Evolutionary conservation across 106 monocot species (phyloP).

Genomic region (Posidonia australis): DNA sequence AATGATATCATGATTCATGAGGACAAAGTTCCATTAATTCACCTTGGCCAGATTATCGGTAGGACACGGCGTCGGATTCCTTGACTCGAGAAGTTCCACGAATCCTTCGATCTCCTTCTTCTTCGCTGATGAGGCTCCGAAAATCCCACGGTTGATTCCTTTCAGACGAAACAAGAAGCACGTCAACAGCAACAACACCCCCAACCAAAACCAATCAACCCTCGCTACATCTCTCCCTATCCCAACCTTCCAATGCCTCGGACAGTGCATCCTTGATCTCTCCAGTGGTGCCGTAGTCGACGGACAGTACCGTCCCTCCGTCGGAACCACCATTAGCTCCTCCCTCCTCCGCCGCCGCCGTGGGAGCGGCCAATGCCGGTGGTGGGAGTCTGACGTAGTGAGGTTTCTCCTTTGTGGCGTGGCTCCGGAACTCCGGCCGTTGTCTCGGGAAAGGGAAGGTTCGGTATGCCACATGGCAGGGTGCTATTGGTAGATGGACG

Average conservation of each 20-base stretch:
- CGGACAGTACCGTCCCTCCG: no score
- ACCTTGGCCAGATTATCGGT: slow-evolving; percentile 50
- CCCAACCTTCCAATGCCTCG: slow-evolving; percentile 1
- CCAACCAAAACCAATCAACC: neutral
- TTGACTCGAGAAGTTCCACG: slow-evolving; percentile 53
- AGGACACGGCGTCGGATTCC: slow-evolving; percentile 61
- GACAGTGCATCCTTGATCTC: neutral
- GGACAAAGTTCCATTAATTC: neutral
- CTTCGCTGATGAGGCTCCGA: slow-evolving; percentile 57
- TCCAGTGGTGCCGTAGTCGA: neutral
- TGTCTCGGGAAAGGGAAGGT: no score
- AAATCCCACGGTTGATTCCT: slow-evolving; percentile 75
- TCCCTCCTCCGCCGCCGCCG: no score
- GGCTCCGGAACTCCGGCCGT: no score
- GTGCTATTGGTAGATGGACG: no score
- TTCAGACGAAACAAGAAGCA: neutral
- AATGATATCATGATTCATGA: neutral
- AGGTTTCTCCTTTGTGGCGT: no score
- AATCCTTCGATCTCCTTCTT: slow-evolving; percentile 53
- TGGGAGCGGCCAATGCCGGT: no score
- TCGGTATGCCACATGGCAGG: no score
- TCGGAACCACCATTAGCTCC: no score
- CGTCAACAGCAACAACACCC: no score
- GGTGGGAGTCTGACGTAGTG: no score
- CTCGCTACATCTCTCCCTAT: no score